Base-by-base conservation (phyloP, 179 eudicot species). In the Silene vulgaris region DNA sequence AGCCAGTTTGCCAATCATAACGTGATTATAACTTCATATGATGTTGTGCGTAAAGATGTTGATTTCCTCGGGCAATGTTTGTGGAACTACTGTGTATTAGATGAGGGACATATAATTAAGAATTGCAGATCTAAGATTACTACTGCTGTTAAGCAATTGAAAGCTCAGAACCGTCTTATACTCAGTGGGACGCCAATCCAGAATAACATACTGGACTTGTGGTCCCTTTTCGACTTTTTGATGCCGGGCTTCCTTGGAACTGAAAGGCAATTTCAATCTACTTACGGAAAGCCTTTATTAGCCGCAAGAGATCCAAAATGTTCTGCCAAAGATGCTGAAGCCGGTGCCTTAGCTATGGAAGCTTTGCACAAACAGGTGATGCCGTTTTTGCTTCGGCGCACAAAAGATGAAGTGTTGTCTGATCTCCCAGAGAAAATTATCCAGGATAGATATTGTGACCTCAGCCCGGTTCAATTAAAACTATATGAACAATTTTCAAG, bases 201-300 rank as follows among this genome's bases (percentile, higher is more conserved):
- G 91, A 96, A 96, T 70, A 96, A 93, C 77, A 95, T 96, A 48
- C 83, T 96, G 92, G 99, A 96, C 72, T 73, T 96, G 76, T 96
- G 99, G 99, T 96, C 99, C 26, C 98, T 96, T 67, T 96, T 96
- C 82, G 99, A 96, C 89, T 96, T 93, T 85, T 82, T 96, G 65
- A 96, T 96, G 99, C 99, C 99, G 23, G 99, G 99, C 71, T 96
- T 96, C 79, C 99, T 96, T 77, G 99, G 99, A 66, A 87, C 96
- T 12, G 99, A 96, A 80, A 84, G 98, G 86, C 99, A 91, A 82
- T 96, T 96, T 80, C 98, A 96, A 84, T 91, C 96, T 79, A 83
- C 90, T 16, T 96, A 96, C 72, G 99, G 99, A 73, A 96, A 96
- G 81, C 99, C 98, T 19, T 81, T 96, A 73, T 21, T 90, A 73